These are phyloP conservation scores for Nadsonia commutata DNA, from an alignment of 1,139 yeast genomes.

Conservation along the genomic window DNA sequence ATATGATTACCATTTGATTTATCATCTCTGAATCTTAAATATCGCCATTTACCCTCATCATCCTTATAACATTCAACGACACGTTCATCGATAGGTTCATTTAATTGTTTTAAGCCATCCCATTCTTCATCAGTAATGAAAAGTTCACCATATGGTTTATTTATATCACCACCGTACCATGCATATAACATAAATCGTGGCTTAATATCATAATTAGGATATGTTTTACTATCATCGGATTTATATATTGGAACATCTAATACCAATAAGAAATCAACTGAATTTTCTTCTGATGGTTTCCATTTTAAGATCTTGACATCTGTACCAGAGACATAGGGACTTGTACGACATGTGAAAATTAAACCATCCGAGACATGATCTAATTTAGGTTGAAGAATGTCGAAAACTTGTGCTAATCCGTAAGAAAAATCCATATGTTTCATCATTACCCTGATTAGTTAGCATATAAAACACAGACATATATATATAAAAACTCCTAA, in stretches of 20 bases:
- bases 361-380: constrained; percentile 91
- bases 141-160: constrained; percentile 54
- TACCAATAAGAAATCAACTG: constrained; percentile 71
- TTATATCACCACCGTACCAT: constrained; percentile 65
- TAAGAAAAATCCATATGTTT: constrained; percentile 80
- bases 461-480: too few species aligned
- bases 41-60: constrained; percentile 56
- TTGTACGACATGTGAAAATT: constrained; percentile 79
- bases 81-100: constrained; percentile 81
- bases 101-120: constrained; percentile 52
- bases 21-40: constrained; percentile 85
- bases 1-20: constrained; percentile 78
- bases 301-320: constrained; percentile 68
- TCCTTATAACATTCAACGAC: constrained; percentile 70
- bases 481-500: too few species aligned
- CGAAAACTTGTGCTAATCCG: constrained; percentile 62
- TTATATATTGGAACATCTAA: constrained; percentile 49
- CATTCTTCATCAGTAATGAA: constrained; percentile 60
- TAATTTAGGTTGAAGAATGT: constrained; percentile 47
- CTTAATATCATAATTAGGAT: constrained; percentile 65
- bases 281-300: constrained; percentile 95
- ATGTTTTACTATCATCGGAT: constrained; percentile 43
- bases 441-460: constrained; percentile 61
- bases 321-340: constrained; percentile 81
- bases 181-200: constrained; percentile 55